These are phyloP conservation scores for Asterionellopsis glacialis DNA, from an alignment of 108 stramenopile species.

Conservation along the genomic window DNA sequence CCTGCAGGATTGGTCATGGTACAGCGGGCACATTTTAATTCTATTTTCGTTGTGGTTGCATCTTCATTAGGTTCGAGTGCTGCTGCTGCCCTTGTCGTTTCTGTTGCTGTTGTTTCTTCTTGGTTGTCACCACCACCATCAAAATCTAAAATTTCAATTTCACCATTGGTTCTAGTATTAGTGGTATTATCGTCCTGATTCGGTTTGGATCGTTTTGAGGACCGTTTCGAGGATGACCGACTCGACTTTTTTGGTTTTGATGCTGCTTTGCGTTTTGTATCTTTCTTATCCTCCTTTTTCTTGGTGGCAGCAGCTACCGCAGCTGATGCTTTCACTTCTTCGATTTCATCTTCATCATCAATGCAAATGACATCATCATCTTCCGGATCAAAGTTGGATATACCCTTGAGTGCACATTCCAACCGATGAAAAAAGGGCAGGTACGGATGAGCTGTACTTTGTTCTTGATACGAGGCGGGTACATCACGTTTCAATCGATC, in stretches of 20 bases:
- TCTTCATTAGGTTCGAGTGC: too few relatives aligned
- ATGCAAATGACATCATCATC: conserved; percentile 86
- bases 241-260: background rate
- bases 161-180: too few relatives aligned
- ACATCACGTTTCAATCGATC: conserved; percentile 68
- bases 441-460: conserved; percentile 81
- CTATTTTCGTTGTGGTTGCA: background rate
- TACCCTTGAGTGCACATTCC: conserved; percentile 67
- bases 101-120: too few relatives aligned
- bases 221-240: too few relatives aligned
- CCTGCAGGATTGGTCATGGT: background rate
- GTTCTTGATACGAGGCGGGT: conserved; percentile 83
- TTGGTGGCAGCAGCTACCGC: background rate
- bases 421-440: conserved; percentile 86
- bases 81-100: too few relatives aligned
- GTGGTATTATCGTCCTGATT: too few relatives aligned
- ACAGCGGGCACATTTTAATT: background rate
- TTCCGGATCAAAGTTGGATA: conserved; percentile 81
- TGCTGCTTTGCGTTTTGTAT: conserved; percentile 1
- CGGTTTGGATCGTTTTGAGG: too few relatives aligned
- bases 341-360: conserved; percentile 49
- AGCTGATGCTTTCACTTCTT: conserved; percentile 27
- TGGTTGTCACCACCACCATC: too few relatives aligned
- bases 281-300: background rate
- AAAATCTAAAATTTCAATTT: too few relatives aligned